Evolutionary conservation across 129 eudicot species (phyloP).

Genomic region (Arctium lappa): DNA sequence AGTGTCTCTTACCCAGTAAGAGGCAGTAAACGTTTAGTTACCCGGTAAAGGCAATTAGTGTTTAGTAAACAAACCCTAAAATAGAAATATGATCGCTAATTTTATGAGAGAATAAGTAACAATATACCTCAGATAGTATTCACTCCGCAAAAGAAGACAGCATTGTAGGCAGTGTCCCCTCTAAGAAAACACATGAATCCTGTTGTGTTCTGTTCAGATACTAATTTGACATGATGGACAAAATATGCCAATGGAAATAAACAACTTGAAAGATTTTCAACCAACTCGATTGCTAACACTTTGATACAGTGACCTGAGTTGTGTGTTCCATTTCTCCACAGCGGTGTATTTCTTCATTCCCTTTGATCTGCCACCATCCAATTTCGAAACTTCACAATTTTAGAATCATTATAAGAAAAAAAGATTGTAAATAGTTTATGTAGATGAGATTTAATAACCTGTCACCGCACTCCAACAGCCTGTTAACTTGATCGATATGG

Average conservation of each 20-base stretch:
- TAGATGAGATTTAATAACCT: conserved; percentile 42
- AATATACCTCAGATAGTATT: not conserved
- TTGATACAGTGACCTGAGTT: conserved; percentile 79
- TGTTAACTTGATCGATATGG: conserved; percentile 97
- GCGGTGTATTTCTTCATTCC: conserved; percentile 95
- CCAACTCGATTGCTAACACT: conserved; percentile 76
- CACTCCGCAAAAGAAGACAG: not conserved
- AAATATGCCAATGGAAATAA: conserved; percentile 24
- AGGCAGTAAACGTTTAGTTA: too few species aligned
- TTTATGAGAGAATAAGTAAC: not conserved
- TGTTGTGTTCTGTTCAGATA: conserved; percentile 18
- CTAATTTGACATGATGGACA: conserved; percentile 31
- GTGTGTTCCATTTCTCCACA: conserved; percentile 95
- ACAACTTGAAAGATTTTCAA: conserved; percentile 37
- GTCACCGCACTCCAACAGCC: conserved; percentile 92
- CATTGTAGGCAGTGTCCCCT: not conserved
- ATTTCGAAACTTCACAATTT: conserved; percentile 6
- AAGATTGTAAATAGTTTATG: not conserved
- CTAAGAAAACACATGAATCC: conserved; percentile 10
- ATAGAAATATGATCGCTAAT: not conserved
- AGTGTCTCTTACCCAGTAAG: too few species aligned
- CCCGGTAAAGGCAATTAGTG: too few species aligned
- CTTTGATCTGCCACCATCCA: conserved; percentile 65
- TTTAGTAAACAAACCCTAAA: not conserved
- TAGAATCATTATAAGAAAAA: not conserved